A percentile compares a stretch with the other conserved stretches of the same genome.
phyloP scores from a whole-genome alignment of 179 eudicot species.

The Beta macrorhiza region DNA sequence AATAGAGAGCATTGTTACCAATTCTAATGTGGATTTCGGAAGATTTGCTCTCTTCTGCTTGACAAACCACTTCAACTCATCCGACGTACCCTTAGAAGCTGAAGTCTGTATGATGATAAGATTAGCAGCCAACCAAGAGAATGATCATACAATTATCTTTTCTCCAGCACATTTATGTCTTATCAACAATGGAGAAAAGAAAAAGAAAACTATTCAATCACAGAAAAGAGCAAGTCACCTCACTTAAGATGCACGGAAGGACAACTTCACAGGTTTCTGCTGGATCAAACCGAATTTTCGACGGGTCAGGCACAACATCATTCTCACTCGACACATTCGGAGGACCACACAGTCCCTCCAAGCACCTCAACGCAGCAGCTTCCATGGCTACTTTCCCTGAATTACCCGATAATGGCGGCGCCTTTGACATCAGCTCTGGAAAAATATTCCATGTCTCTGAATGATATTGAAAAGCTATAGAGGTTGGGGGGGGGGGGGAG shows the following conservation, averaged over 20 bases:
- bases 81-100: constrained; percentile 31
- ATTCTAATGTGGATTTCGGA: constrained; percentile 44
- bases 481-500: background rate
- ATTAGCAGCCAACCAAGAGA: constrained; percentile 4
- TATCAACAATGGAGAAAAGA: background rate
- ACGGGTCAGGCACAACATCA: background rate
- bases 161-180: background rate
- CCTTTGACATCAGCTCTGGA: constrained; percentile 27
- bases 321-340: constrained; percentile 6
- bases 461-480: background rate
- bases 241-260: constrained; percentile 24
- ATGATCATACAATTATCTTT: constrained; percentile 2
- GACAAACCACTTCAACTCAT: constrained; percentile 41
- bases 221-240: constrained; percentile 23
- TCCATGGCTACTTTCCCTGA: constrained; percentile 30
- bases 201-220: background rate
- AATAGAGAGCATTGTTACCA: constrained; percentile 34
- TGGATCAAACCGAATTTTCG: constrained; percentile 10
- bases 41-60: constrained; percentile 44
- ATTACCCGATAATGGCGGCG: constrained; percentile 12
- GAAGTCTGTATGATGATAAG: constrained; percentile 32
- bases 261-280: constrained; percentile 28
- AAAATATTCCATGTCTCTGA: background rate
- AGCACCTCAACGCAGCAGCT: constrained; percentile 35
- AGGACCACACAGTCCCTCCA: constrained; percentile 31